Conservation (phyloP, 192 early-diverging fungal genomes). For the Podila epicladia region DNA sequence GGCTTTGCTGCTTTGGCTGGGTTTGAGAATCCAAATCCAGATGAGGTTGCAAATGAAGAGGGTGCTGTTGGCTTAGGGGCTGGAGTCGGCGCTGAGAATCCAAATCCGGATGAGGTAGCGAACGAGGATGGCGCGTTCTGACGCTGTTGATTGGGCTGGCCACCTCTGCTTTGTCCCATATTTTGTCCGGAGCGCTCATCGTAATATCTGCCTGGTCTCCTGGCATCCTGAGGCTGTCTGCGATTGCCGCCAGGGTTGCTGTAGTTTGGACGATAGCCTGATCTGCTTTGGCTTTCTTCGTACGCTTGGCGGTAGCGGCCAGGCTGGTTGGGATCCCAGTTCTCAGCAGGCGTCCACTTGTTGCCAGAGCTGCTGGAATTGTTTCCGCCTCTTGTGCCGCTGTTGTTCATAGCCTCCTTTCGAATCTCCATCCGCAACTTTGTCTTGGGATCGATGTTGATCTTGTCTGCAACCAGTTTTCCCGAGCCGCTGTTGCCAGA, state of each 20-base stretch:
- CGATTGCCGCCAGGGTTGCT: slow-evolving; percentile 7
- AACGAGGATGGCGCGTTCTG: slow-evolving; percentile 5
- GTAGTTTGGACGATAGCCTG: neutral
- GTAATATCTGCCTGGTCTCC: slow-evolving; percentile 21
- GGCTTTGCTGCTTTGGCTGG: neutral
- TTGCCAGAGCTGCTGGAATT: neutral
- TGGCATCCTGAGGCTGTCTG: slow-evolving; percentile 9
- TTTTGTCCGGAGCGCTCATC: slow-evolving; percentile 6
- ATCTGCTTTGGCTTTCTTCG: slow-evolving; percentile 23
- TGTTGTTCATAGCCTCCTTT: slow-evolving; percentile 14
- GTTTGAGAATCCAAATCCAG: neutral
- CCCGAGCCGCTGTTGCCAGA: neutral
- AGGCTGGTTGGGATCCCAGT: slow-evolving; percentile 9
- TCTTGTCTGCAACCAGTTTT: slow-evolving; percentile 19
- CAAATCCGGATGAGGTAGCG: neutral
- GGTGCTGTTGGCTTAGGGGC: neutral
- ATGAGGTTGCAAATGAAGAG: neutral
- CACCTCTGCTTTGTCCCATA: neutral
- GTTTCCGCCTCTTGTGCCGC: neutral
- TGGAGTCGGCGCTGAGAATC: neutral
- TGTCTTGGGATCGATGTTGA: slow-evolving; percentile 31
- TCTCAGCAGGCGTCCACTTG: slow-evolving; percentile 27
- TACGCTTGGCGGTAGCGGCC: slow-evolving; percentile 30
- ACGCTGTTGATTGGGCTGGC: slow-evolving; percentile 4
- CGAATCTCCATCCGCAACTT: slow-evolving; percentile 47